Percentiles rank a stretch among this genome's conserved stretches.
Conservation (phyloP, 108 stramenopile genomes). For the Mediolabrus comicus region DNA sequence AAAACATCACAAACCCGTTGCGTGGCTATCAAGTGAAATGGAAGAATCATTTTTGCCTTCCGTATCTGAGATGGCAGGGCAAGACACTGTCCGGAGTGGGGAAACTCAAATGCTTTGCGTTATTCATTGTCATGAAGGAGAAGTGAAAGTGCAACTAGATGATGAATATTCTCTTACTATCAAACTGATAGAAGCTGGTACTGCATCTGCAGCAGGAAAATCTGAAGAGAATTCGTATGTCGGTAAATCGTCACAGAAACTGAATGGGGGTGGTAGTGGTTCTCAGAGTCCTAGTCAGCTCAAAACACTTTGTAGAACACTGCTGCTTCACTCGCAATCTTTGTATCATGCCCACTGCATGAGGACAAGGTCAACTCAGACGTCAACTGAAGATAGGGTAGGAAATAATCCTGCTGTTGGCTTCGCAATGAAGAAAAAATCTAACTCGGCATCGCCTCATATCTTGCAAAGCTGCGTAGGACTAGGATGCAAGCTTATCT, state of each 20-base stretch:
- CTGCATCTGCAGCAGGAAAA: conserved; percentile 28
- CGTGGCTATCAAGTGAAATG: conserved; percentile 77
- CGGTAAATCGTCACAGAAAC: conserved; percentile 4
- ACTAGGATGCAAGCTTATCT: conserved; percentile 72
- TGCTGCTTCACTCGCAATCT: conserved; percentile 78
- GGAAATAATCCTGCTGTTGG: conserved; percentile 34
- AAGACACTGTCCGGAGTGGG: conserved; percentile 12
- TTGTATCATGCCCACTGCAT: conserved; percentile 76
- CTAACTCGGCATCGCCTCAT: conserved; percentile 40
- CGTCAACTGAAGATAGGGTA: background rate
- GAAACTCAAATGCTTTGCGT: conserved; percentile 55
- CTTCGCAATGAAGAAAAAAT: conserved; percentile 51
- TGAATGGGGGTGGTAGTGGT: conserved; percentile 49
- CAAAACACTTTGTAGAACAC: conserved; percentile 64
- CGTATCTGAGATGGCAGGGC: conserved; percentile 62
- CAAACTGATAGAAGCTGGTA: conserved; percentile 78
- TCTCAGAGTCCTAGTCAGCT: conserved; percentile 66
- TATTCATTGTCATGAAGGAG: conserved; percentile 85
- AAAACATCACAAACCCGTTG: conserved; percentile 27
- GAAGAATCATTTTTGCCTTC: conserved; percentile 82
- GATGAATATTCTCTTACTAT: conserved; percentile 77
- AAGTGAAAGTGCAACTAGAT: conserved; percentile 85
- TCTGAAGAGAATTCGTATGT: background rate
- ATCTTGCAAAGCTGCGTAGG: conserved; percentile 73
- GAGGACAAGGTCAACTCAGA: conserved; percentile 31